Evolutionary conservation across 176 grass and related monocot genomes (phyloP).

Genomic region (Zizania latifolia): DNA sequence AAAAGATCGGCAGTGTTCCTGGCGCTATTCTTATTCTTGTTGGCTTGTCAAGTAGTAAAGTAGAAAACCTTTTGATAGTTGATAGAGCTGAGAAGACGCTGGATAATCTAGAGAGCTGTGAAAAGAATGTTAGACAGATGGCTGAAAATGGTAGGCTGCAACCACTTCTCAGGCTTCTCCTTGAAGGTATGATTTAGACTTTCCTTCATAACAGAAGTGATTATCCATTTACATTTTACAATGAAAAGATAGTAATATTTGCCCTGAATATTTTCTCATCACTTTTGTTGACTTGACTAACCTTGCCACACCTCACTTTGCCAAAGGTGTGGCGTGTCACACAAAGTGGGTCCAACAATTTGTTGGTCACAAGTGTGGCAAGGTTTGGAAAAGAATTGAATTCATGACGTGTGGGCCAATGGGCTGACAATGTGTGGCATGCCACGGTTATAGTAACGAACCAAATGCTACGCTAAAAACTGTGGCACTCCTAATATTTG

Average conservation of each 20-base stretch:
- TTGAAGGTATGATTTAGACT: constrained; percentile 61
- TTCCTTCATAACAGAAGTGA: background rate
- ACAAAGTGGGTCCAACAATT: too few relatives aligned
- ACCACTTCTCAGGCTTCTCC: constrained; percentile 84
- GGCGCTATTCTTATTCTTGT: constrained; percentile 94
- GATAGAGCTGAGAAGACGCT: constrained; percentile 76
- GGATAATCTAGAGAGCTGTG: constrained; percentile 77
- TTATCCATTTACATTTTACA: background rate
- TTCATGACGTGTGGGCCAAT: too few relatives aligned
- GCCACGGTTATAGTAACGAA: too few relatives aligned
- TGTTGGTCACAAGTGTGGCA: too few relatives aligned
- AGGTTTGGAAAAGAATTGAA: too few relatives aligned
- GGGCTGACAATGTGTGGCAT: too few relatives aligned
- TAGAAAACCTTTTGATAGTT: constrained; percentile 56
- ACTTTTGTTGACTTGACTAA: too few relatives aligned
- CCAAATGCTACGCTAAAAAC: too few relatives aligned
- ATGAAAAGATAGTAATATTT: background rate
- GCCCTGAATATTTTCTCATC: background rate
- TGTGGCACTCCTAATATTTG: too few relatives aligned
- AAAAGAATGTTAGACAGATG: constrained; percentile 98
- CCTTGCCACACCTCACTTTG: too few relatives aligned
- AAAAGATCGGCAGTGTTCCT: constrained; percentile 74
- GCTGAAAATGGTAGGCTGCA: constrained; percentile 88
- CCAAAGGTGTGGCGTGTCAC: too few relatives aligned
- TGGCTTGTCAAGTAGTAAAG: constrained; percentile 81